Conservation (phyloP, 768 basidiomycete species). For the Boletus rufocinnamomeus region DNA sequence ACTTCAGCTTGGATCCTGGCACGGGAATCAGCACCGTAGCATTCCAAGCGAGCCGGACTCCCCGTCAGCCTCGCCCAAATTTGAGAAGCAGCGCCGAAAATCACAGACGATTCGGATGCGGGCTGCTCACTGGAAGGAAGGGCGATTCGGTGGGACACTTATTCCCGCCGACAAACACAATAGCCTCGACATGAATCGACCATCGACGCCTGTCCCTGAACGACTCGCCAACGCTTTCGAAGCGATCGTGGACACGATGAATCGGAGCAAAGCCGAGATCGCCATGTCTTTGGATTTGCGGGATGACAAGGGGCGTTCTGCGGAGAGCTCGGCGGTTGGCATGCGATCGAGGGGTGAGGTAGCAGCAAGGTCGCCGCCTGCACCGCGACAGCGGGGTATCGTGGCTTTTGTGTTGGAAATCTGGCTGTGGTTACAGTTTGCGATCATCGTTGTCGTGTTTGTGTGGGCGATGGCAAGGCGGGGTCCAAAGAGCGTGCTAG, state of each 20-base stretch:
- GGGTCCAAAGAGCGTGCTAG: slow-evolving; percentile 70
- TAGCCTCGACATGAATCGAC: slow-evolving; percentile 23
- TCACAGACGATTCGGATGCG: slow-evolving; percentile 57
- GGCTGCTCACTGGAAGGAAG: slow-evolving; percentile 60
- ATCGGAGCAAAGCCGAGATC: slow-evolving; percentile 20
- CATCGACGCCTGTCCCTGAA: slow-evolving; percentile 40
- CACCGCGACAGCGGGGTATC: slow-evolving; percentile 35
- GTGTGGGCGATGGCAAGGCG: slow-evolving; percentile 78
- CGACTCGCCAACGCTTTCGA: slow-evolving; percentile 48
- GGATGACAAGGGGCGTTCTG: slow-evolving; percentile 9
- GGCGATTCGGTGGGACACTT: slow-evolving; percentile 47
- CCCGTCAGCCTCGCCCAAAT: slow-evolving; percentile 17
- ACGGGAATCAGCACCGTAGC: slow-evolving; percentile 3
- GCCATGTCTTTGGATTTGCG: slow-evolving; percentile 12
- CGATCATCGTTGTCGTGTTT: slow-evolving; percentile 72
- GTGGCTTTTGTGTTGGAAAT: slow-evolving; percentile 61
- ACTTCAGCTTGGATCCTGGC: slow-evolving; percentile 17
- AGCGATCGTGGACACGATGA: slow-evolving; percentile 46
- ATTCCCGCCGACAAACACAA: slow-evolving; percentile 20
- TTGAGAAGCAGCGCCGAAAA: slow-evolving; percentile 38
- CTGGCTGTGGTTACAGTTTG: slow-evolving; percentile 86
- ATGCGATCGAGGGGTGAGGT: slow-evolving; percentile 7
- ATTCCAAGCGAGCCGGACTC: slow-evolving; percentile 31
- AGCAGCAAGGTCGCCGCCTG: slow-evolving; percentile 14
- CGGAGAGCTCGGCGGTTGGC: neutral